A percentile compares a stretch with the other conserved stretches of the same genome.
phyloP scores from a whole-genome alignment of 805 yeast species.

The Wickerhamomyces xylosicus region DNA sequence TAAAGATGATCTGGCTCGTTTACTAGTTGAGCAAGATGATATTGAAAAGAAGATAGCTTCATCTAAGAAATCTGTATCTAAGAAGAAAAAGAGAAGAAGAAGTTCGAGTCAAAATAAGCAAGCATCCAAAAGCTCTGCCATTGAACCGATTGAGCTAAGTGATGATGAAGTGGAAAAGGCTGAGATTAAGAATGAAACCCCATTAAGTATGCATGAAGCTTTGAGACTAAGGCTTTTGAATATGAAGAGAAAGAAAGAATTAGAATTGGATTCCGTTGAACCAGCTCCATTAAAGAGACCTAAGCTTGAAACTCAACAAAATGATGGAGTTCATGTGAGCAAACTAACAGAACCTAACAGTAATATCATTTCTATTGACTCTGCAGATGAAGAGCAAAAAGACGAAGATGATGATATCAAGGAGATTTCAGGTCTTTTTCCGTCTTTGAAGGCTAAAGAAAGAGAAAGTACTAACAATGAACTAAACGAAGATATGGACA shows the following conservation, averaged over 20 bases:
- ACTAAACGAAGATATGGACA: background rate
- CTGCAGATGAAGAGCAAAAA: background rate
- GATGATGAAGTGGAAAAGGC: constrained; percentile 1
- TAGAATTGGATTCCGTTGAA: background rate
- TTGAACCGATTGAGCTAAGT: too few relatives aligned
- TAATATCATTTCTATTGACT: too few relatives aligned
- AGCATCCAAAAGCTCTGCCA: too few relatives aligned
- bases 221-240: background rate
- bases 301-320: too few relatives aligned
- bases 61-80: background rate
- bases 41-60: too few relatives aligned
- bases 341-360: too few relatives aligned
- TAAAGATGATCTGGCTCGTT: too few relatives aligned
- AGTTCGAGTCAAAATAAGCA: too few relatives aligned
- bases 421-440: too few relatives aligned
- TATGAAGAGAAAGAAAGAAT: background rate
- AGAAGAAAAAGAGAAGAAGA: background rate
- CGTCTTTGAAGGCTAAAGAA: background rate
- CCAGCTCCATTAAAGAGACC: background rate
- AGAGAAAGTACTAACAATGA: background rate
- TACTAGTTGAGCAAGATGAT: too few relatives aligned
- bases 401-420: background rate
- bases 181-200: background rate
- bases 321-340: too few relatives aligned
- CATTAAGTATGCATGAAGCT: background rate